A percentile compares a stretch with the other conserved stretches of the same genome.
Evolutionary conservation across 169 alveolate species (phyloP).

Genomic region (Eimeria mitis): DNA sequence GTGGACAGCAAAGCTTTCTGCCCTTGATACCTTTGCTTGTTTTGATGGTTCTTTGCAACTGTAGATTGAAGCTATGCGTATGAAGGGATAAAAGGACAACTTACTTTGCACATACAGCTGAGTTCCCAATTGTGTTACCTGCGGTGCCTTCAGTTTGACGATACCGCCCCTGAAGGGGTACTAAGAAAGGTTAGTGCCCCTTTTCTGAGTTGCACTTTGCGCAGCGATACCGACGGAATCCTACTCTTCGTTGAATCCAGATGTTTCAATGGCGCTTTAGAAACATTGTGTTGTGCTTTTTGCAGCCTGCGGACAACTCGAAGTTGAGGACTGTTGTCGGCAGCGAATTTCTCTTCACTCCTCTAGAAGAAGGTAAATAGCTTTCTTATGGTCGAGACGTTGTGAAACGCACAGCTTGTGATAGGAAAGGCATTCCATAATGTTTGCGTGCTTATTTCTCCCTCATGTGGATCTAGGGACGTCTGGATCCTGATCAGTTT

Average conservation of each 20-base stretch:
- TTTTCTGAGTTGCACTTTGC: not conserved
- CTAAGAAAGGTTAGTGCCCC: constrained; percentile 43
- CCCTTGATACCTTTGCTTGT: not conserved
- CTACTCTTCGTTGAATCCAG: not conserved
- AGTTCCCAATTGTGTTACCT: not conserved
- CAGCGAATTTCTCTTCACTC: constrained; percentile 55
- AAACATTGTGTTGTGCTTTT: not conserved
- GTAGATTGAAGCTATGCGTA: not conserved
- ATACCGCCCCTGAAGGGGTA: constrained; percentile 34
- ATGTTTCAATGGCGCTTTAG: not conserved
- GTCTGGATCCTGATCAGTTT: not conserved
- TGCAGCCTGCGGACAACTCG: constrained; percentile 72
- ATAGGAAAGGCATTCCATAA: not conserved
- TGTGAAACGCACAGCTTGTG: not conserved
- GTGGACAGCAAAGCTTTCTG: not conserved
- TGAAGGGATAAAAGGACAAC: not conserved
- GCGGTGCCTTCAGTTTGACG: constrained; percentile 61
- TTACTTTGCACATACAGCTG: not conserved
- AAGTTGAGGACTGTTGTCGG: constrained; percentile 37
- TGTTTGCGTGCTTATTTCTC: not conserved
- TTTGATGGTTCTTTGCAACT: not conserved
- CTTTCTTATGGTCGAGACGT: not conserved
- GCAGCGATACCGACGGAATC: not conserved
- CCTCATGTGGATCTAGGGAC: not conserved
- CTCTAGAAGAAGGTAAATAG: constrained; percentile 40